These are phyloP conservation scores for Phoenix roebelenii DNA, from an alignment of 176 grass and related monocot species.

Conservation along the genomic window DNA sequence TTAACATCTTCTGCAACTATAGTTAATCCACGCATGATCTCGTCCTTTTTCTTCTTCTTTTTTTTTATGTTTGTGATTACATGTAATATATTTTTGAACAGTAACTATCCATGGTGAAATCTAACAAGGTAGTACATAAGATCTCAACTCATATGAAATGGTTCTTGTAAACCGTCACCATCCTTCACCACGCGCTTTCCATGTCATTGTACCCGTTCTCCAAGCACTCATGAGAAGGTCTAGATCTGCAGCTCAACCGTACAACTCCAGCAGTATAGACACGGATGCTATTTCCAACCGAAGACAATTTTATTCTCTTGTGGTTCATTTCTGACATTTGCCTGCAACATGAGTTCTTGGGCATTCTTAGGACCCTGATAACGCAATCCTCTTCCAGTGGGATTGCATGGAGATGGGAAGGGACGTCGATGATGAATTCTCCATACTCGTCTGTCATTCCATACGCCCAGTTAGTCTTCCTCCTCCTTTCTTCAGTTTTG, in stretches of 20 bases:
- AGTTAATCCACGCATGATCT: too few species aligned
- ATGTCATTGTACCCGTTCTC: too few species aligned
- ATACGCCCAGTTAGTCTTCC: conserved; percentile 7
- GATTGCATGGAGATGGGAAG: conserved; percentile 66
- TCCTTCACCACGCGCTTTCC: too few species aligned
- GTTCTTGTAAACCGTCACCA: too few species aligned
- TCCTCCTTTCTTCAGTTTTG: conserved; percentile 9
- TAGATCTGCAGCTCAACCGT: conserved; percentile 20
- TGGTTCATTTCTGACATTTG: neutral
- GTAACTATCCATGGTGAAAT: too few species aligned
- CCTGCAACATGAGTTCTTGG: conserved; percentile 9
- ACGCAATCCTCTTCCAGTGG: conserved; percentile 51
- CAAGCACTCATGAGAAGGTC: conserved; percentile 1
- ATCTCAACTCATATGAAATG: too few species aligned
- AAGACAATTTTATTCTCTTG: conserved; percentile 17
- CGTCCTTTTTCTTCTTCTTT: too few species aligned
- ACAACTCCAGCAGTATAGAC: conserved; percentile 45
- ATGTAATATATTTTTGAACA: too few species aligned
- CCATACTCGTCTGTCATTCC: conserved; percentile 56
- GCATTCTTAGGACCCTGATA: conserved; percentile 42
- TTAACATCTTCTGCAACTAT: too few species aligned
- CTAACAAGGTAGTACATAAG: too few species aligned
- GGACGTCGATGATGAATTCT: conserved; percentile 68
- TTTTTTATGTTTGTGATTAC: too few species aligned
- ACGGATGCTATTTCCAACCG: conserved; percentile 28